Base-by-base conservation (phyloP, 1,284 basidiomycete genomes). In the Rhodotorula sp. region DNA sequence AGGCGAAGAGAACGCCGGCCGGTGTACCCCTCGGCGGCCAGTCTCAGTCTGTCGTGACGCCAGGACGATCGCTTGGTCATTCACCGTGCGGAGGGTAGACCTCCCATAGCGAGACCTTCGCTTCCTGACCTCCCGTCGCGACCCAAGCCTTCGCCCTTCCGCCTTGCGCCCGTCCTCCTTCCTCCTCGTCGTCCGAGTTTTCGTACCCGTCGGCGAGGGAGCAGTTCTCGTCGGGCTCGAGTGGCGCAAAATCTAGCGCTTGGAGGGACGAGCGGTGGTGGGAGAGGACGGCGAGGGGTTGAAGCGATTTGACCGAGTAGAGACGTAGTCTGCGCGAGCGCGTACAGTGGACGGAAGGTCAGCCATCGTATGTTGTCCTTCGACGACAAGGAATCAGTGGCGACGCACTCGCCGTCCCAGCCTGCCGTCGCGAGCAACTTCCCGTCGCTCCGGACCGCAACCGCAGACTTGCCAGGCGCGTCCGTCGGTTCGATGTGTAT, bases 331-430 rank as follows among this genome's bases (percentile, higher is more conserved):
- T 76, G 67, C 46, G 22, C 1, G 9, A 1, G 1, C 6, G 20
- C 10, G 39, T 19, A 29, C 20, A 30, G 30, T 10, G 3, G 39
- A 44, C n/a, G 39, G 13, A 44, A 6, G 8, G 20, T 39, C 30
- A 27, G 24, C 36, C n/a, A 24, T 24, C 6, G 39, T n/a, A n/a
- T n/a, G n/a, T n/a, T n/a, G n/a, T n/a, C n/a, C n/a, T n/a, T n/a
- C n/a, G n/a, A n/a, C n/a, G n/a, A n/a, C 6, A n/a, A 8, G 36
- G 22, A 29, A 30, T 22, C 24, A 13, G 17, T 4, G 27, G 13
- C 4, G 46, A 67, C 76, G 52, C 49, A 77, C 77, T 59, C 51
- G 30, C 76, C 75, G 39, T 78, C 75, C 77, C 77, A 78, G 1
- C 76, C 76, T 3, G 72, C 71, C 3, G 69, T 71, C 2, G 73